Conservation (phyloP, 495 filamentous ascomycete species). For the Podospora pseudocomata region DNA sequence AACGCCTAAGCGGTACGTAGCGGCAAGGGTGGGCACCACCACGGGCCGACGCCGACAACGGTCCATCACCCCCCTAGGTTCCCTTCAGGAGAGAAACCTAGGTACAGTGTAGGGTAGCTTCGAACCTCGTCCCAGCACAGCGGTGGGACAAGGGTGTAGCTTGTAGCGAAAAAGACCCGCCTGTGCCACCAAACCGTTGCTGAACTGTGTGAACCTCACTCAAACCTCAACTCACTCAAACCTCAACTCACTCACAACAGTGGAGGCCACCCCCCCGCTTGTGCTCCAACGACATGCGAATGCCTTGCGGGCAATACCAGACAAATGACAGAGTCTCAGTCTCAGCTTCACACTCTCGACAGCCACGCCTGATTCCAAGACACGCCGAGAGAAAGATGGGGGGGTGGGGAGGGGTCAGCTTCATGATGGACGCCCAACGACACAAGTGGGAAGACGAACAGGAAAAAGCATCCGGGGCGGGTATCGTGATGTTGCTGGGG, state of each 20-base stretch:
- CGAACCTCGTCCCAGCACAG: not conserved
- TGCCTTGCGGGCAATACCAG: not conserved
- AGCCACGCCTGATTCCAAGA: not conserved
- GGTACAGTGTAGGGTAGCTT: not conserved
- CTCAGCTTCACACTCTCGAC: slow-evolving; percentile 10
- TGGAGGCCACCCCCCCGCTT: slow-evolving; percentile 4
- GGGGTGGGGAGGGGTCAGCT: not conserved
- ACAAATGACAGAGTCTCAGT: slow-evolving; percentile 1
- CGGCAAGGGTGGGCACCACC: not conserved
- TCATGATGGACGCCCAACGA: not conserved
- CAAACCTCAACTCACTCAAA: not conserved
- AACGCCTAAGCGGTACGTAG: not conserved
- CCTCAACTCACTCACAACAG: not conserved
- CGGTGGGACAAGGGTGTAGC: slow-evolving; percentile 11
- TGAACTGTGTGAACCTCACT: slow-evolving; percentile 6
- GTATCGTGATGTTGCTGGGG: not conserved
- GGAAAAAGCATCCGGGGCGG: not conserved
- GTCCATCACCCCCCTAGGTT: not conserved
- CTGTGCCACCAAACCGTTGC: slow-evolving; percentile 16
- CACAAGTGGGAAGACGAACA: not conserved
- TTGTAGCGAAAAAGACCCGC: slow-evolving; percentile 9
- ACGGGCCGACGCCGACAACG: not conserved
- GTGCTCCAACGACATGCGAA: slow-evolving; percentile 10
- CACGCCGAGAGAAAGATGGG: not conserved
- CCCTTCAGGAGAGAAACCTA: no score